phyloP scores from a whole-genome alignment of 441 rosid species.

The Corymbia citriodora region DNA sequence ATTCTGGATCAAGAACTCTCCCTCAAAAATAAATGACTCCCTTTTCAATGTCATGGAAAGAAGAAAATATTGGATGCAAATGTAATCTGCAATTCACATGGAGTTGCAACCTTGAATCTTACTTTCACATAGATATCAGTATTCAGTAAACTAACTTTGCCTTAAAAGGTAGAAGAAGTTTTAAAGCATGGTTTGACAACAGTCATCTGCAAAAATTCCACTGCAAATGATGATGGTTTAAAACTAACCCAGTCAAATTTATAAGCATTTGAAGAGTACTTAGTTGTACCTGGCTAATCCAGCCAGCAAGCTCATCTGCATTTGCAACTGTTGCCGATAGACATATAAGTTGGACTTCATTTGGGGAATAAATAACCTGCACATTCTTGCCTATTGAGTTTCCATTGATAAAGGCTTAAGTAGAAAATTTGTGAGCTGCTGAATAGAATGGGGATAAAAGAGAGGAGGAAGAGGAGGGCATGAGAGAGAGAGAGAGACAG shows the following conservation, averaged over 20 bases:
- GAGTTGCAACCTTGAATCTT: not conserved
- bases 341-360: slow-evolving; percentile 85
- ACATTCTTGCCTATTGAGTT: slow-evolving; percentile 4
- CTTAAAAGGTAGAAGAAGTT: not conserved
- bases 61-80: not conserved
- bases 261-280: not conserved
- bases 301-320: slow-evolving; percentile 95
- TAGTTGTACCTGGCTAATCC: slow-evolving; percentile 84
- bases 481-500: not conserved
- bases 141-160: not conserved
- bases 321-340: slow-evolving; percentile 93
- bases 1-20: not conserved
- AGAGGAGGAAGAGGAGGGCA: not conserved
- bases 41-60: not conserved
- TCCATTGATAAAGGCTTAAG: not conserved
- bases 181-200: not conserved
- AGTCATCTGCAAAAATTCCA: not conserved
- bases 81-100: not conserved
- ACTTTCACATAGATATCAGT: not conserved
- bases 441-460: not conserved
- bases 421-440: not conserved
- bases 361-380: slow-evolving; percentile 91
- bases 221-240: not conserved
- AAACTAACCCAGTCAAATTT: not conserved
- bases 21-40: not conserved